phyloP scores from a whole-genome alignment of 192 early-diverging fungal genomes.

The Ambispora gerdemannii region DNA sequence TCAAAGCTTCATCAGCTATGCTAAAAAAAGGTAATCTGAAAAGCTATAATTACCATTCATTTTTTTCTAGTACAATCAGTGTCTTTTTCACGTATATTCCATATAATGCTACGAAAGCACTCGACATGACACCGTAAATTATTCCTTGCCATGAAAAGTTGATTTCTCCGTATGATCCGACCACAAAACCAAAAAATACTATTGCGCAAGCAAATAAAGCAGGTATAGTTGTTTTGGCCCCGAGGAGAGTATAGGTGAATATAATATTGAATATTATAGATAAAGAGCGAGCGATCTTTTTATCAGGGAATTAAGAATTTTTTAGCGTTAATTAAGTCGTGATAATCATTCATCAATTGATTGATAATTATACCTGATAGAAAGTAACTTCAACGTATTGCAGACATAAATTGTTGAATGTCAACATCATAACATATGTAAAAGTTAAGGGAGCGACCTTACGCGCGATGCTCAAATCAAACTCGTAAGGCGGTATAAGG shows the following conservation, averaged over 20 bases:
- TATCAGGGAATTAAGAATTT: neutral
- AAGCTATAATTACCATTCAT: conserved; percentile 53
- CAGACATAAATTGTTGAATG: conserved; percentile 64
- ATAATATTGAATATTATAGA: conserved; percentile 67
- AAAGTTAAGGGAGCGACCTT: conserved; percentile 57
- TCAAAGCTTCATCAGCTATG: neutral
- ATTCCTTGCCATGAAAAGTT: conserved; percentile 64
- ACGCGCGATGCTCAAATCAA: conserved; percentile 48
- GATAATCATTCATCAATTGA: too few relatives aligned
- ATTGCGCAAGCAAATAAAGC: conserved; percentile 56
- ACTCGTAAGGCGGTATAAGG: conserved; percentile 65
- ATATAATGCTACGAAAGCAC: conserved; percentile 64
- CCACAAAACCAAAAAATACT: conserved; percentile 60
- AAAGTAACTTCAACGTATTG: conserved; percentile 67
- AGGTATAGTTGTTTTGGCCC: conserved; percentile 47
- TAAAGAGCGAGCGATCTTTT: conserved; percentile 57
- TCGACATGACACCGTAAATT: conserved; percentile 61
- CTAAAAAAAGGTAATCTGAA: neutral
- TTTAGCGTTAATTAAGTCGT: neutral
- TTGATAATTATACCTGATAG: conserved; percentile 49
- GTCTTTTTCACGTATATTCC: conserved; percentile 72
- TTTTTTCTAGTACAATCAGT: conserved; percentile 55
- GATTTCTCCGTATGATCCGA: conserved; percentile 64
- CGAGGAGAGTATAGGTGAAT: conserved; percentile 61
- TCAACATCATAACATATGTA: conserved; percentile 65